Evolutionary conservation across 805 yeast genomes (phyloP), one percentile per base, ranked within the genome.

Genomic region (Saccharomyces paradoxus): DNA sequence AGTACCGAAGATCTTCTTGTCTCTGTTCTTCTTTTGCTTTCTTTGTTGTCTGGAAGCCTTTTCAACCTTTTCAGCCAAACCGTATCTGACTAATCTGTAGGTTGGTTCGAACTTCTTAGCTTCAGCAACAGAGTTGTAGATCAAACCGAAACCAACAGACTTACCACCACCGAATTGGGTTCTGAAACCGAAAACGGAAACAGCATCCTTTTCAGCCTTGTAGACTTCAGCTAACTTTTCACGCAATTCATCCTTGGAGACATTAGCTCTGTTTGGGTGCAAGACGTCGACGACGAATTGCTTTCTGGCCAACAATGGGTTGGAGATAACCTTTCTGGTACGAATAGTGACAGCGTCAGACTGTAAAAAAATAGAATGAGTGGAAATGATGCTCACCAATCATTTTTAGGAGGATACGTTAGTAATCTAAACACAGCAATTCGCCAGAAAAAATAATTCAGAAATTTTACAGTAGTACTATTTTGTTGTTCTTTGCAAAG

Each of bases 111-210:
- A 91, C 80, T 83, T 89, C 86, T 90, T 87, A 75, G 96, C 90
- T 76, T 89, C 96, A 69, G 92, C 96, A 72, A 82, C 88, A 68
- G 95, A 87, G 86, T 88, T 90, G 90, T 91, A 91, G 74, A 92
- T 86, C 74, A 91, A 83, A 79, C 97, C 98, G 81, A 91, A 91
- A 76, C 98, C 98, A 66, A 96, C 86, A 65, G 97, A 88, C 81
- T 88, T 90, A 74, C 97, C 96, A 79, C 98, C 98, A 87, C 98
- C 98, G 78, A 82, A 91, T 79, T 88, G 92, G 73, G 97, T 91
- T 84, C 95, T 86, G 95, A 91, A 87, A 76, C 97, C 97, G 74
- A 91, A 91, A 70, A 91, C 97, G 63, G 97, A 90, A 64, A 87
- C 89, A 71, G 90, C 84, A 69, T 87, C 92, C 82, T 86, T 86